Evolutionary conservation across 768 basidiomycete genomes (phyloP).

Genomic region (Auriscalpium microsporum): DNA sequence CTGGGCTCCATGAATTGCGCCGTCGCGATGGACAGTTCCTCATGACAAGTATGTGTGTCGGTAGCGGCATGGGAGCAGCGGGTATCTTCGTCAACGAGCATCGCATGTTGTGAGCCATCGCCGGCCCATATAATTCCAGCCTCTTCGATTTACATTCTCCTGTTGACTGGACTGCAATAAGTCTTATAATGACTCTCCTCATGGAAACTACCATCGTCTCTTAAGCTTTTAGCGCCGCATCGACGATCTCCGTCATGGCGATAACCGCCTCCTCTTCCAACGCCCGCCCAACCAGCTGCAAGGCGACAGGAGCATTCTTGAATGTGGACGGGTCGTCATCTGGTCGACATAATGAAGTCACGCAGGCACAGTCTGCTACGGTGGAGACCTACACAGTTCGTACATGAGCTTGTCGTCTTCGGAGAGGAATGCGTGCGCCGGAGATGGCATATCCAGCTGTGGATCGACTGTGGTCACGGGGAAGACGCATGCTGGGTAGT

Average conservation of each 20-base stretch:
- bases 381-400: constrained; percentile 32
- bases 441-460: constrained; percentile 27
- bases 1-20: constrained; percentile 76
- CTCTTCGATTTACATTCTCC: neutral
- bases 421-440: constrained; percentile 32
- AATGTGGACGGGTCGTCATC: constrained; percentile 26
- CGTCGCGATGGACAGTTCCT: constrained; percentile 60
- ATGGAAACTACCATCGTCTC: neutral
- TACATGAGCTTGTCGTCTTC: constrained; percentile 36
- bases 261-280: constrained; percentile 48
- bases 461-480: constrained; percentile 42
- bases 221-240: constrained; percentile 25
- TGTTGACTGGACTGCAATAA: neutral
- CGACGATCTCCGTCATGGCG: constrained; percentile 37
- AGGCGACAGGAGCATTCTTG: constrained; percentile 35
- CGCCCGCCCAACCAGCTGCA: constrained; percentile 41
- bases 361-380: neutral
- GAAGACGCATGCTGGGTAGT: constrained; percentile 36
- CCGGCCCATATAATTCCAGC: neutral
- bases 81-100: constrained; percentile 69
- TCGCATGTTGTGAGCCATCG: neutral
- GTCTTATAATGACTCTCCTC: neutral
- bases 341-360: neutral
- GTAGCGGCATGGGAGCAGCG: constrained; percentile 86
- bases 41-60: constrained; percentile 77